phyloP scores from a whole-genome alignment of 371 early-diverging fungal species.

The Apophysomyces elegans region DNA sequence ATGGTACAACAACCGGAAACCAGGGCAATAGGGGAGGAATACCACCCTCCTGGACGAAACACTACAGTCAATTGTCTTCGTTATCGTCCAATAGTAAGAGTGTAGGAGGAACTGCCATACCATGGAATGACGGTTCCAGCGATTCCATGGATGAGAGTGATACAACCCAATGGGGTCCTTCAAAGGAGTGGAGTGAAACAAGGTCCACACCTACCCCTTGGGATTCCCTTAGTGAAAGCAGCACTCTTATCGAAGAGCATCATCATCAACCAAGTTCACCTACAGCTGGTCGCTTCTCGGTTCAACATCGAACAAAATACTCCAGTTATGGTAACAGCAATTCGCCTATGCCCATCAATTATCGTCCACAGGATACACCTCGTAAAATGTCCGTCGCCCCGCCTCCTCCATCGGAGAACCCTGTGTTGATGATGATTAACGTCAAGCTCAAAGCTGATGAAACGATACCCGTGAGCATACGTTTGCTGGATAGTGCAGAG shows the following conservation, averaged over 20 bases:
- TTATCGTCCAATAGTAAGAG: background rate
- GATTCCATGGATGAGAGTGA: background rate
- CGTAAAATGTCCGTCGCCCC: background rate
- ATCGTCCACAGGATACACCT: background rate
- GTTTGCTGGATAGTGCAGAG: background rate
- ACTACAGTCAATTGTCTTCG: background rate
- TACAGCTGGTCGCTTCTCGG: background rate
- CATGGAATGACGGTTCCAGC: background rate
- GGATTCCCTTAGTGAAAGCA: background rate
- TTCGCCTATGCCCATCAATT: conserved; percentile 1
- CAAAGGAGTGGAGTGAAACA: background rate
- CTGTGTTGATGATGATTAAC: background rate
- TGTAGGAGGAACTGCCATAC: background rate
- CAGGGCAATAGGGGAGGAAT: too few species aligned
- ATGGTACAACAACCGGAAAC: too few species aligned
- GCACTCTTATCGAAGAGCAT: background rate
- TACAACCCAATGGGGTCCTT: background rate
- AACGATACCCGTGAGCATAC: conserved; percentile 6
- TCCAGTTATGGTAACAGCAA: background rate
- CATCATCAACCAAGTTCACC: background rate
- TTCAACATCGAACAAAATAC: background rate
- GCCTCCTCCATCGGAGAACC: conserved; percentile 1
- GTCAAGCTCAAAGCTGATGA: background rate
- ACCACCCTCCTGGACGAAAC: too few species aligned
- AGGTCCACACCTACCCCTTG: background rate